Base-by-base conservation (phyloP, 2,329 filamentous ascomycete species). In the Eurotiales sp. region DNA sequence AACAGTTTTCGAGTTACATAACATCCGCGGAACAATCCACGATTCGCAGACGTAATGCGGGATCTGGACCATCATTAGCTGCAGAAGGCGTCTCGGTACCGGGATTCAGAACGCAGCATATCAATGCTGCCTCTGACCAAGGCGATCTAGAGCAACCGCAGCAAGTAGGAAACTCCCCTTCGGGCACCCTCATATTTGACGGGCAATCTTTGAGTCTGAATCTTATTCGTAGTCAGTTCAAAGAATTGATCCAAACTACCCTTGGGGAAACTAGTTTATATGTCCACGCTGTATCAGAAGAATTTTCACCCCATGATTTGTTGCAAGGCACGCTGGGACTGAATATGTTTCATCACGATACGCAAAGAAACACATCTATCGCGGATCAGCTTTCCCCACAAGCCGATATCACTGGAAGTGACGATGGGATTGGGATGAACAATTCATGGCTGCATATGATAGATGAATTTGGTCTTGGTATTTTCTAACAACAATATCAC, bases 401-500 rank as follows among this genome's bases (percentile, higher is more conserved):
- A 12, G 21, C 46, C 21, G 30, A 43, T 32, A 15, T 43, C 3
- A 34, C 46, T 11, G 8, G 14, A 10, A 22, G 32, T 46, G 32
- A 32, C 3, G 7, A 21, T 8, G 46, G 27, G 2, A n/a, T 21
- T 3, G 29, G 17, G 12, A 50, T 25, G 29, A 42, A 27, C n/a
- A 29, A 29, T 19, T 27, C 32, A 21, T 52, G 53, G 55, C 45
- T 55, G 44, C 48, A 44, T 42, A 7, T 53, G 1, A 50, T 57
- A 15, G 55, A 54, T 23, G 55, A 52, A 11, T 36, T 57, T 2
- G 50, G 52, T 32, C 50, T 54, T 8, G 55, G 54, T 30, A 45
- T 55, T 43, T 50, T 57, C 11, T 57, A 30, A 52, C 36, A 14
- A 8, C 27, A 23, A 34, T 46, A n/a, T 29, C 29, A 12, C n/a